Conservation (phyloP, 805 yeast genomes). For the Kodamaea kakaduensis region DNA sequence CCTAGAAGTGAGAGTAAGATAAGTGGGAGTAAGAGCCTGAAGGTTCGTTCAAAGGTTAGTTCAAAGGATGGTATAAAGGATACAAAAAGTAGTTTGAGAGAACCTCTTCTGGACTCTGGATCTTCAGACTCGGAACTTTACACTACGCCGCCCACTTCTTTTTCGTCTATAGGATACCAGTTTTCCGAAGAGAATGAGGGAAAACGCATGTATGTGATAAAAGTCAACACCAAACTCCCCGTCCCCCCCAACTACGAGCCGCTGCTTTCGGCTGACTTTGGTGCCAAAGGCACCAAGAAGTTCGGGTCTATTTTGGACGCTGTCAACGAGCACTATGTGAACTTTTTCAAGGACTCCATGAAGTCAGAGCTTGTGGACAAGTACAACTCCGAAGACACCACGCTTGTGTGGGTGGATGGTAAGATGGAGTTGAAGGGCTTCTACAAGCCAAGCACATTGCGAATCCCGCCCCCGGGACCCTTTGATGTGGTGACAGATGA, state of each 20-base stretch:
- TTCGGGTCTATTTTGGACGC: conserved; percentile 22
- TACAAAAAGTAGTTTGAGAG: too few relatives aligned
- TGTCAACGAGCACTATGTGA: conserved; percentile 11
- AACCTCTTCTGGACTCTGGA: too few relatives aligned
- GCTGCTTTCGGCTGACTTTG: conserved; percentile 13
- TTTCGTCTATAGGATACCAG: too few relatives aligned
- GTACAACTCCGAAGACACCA: conserved; percentile 12
- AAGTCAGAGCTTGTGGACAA: conserved; percentile 6
- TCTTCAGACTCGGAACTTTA: too few relatives aligned
- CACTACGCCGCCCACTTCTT: conserved; percentile 4
- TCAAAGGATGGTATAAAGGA: too few relatives aligned
- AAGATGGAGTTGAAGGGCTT: conserved; percentile 34
- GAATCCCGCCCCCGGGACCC: conserved; percentile 27
- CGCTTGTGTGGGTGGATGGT: conserved; percentile 39
- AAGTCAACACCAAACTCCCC: conserved; percentile 27
- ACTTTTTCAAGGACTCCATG: conserved; percentile 11
- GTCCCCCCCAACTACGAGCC: conserved; percentile 8
- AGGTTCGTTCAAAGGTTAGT: too few relatives aligned
- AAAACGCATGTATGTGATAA: conserved; percentile 26
- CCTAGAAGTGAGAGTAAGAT: too few relatives aligned
- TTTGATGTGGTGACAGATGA: conserved; percentile 11
- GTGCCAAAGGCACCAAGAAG: conserved; percentile 25
- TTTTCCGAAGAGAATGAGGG: conserved; percentile 24
- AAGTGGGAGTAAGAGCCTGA: too few relatives aligned
- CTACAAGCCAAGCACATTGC: conserved; percentile 37